A percentile compares a stretch with the other conserved stretches of the same genome.
Evolutionary conservation across 2,329 filamentous ascomycete species (phyloP).

Genomic region (Malbranchea zuffiana): DNA sequence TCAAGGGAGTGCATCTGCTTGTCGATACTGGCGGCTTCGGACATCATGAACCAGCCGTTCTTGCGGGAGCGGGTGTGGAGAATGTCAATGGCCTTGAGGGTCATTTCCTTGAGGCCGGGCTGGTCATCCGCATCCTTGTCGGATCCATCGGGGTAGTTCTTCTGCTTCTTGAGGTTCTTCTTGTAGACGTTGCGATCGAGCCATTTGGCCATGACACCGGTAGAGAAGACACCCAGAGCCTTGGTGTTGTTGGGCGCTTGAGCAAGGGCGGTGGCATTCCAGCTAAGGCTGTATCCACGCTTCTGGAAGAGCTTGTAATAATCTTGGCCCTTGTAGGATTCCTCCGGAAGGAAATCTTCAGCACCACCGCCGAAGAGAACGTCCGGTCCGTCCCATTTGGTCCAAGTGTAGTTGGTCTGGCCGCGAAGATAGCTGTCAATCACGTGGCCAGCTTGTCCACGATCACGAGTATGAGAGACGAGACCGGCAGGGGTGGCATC

Average conservation of each 20-base stretch:
- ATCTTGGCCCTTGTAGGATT: conserved; percentile 59
- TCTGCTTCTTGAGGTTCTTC: conserved; percentile 53
- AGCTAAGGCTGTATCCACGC: conserved; percentile 58
- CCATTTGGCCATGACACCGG: conserved; percentile 69
- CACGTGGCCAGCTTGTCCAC: conserved; percentile 58
- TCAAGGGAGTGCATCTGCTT: conserved; percentile 83
- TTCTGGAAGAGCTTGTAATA: conserved; percentile 62
- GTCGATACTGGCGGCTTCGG: conserved; percentile 73
- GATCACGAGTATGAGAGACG: conserved; percentile 59
- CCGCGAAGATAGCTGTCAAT: conserved; percentile 68
- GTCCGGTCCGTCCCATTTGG: conserved; percentile 60
- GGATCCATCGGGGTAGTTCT: conserved; percentile 59
- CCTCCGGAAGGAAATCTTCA: conserved; percentile 60
- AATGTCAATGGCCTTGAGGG: conserved; percentile 72
- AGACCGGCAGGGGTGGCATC: conserved; percentile 74
- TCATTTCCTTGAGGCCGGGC: conserved; percentile 81
- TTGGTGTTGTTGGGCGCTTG: conserved; percentile 47
- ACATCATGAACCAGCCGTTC: conserved; percentile 79
- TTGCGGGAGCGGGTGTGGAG: conserved; percentile 54
- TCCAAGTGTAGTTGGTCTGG: conserved; percentile 72
- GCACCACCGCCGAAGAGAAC: conserved; percentile 75
- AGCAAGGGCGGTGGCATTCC: conserved; percentile 62
- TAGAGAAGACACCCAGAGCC: conserved; percentile 67
- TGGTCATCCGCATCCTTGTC: conserved; percentile 57
- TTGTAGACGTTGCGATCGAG: conserved; percentile 74